Evolutionary conservation across 495 filamentous ascomycete genomes (phyloP).

Genomic region (Venustampulla echinocandica): DNA sequence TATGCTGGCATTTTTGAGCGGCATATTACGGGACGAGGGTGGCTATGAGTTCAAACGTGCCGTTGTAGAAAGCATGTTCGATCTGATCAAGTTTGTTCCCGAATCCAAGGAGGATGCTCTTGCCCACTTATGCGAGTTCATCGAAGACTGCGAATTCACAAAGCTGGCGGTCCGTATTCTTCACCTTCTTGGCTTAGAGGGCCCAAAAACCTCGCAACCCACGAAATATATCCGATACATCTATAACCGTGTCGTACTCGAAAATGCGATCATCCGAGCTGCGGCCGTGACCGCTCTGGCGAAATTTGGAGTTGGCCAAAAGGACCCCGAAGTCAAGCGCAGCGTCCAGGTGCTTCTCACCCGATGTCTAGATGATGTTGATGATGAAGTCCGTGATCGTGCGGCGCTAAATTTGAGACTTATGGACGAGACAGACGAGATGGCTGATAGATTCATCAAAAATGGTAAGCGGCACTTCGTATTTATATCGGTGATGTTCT

Average conservation of each 20-base stretch:
- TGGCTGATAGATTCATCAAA: slow-evolving; percentile 78
- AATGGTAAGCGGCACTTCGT: slow-evolving; percentile 54
- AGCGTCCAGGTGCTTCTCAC: slow-evolving; percentile 90
- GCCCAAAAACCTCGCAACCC: slow-evolving; percentile 88
- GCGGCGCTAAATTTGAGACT: slow-evolving; percentile 86
- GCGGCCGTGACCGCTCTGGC: slow-evolving; percentile 92
- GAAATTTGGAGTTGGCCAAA: slow-evolving; percentile 95
- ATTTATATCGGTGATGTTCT: slow-evolving; percentile 26
- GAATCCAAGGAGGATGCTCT: slow-evolving; percentile 97
- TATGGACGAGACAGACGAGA: slow-evolving; percentile 78
- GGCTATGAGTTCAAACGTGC: slow-evolving; percentile 97
- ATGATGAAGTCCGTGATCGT: slow-evolving; percentile 95
- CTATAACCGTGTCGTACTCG: slow-evolving; percentile 95
- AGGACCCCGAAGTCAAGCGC: slow-evolving; percentile 91
- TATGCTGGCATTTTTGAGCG: slow-evolving; percentile 93
- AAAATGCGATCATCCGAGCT: slow-evolving; percentile 92
- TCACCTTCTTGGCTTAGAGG: slow-evolving; percentile 87
- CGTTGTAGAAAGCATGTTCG: slow-evolving; percentile 98
- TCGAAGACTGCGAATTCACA: slow-evolving; percentile 98
- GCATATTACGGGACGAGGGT: slow-evolving; percentile 90
- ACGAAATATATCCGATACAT: slow-evolving; percentile 99
- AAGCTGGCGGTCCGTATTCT: slow-evolving; percentile 94
- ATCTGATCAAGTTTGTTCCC: slow-evolving; percentile 97
- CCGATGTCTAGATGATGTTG: slow-evolving; percentile 89
- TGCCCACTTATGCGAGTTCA: slow-evolving; percentile 95